Percentiles rank a stretch among this genome's conserved stretches.
phyloP scores from a whole-genome alignment of 129 eudicot genomes.

The Oenanthe sinensis region DNA sequence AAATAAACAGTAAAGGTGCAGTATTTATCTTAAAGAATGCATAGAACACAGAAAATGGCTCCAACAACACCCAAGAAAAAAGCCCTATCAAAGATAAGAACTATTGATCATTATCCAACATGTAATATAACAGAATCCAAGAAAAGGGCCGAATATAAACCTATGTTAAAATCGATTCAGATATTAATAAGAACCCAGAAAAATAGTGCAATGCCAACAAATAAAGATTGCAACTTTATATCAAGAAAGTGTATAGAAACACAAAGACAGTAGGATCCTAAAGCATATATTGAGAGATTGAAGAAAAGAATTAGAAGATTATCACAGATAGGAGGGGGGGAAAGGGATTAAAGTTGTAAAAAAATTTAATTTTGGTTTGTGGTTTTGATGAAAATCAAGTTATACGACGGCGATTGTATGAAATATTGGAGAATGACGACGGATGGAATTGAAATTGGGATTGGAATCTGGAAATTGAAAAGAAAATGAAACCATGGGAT shows the following conservation, averaged over 20 bases:
- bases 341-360: neutral
- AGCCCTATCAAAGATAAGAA: neutral
- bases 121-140: neutral
- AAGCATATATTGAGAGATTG: neutral
- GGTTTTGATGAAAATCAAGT: neutral
- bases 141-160: neutral
- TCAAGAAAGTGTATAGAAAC: neutral
- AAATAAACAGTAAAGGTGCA: neutral
- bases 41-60: neutral
- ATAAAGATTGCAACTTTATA: neutral
- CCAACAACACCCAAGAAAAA: neutral
- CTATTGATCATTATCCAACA: neutral
- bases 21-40: neutral
- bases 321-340: neutral
- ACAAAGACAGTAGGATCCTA: neutral
- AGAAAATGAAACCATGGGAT: neutral
- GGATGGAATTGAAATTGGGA: no score
- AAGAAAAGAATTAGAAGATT: neutral
- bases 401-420: neutral
- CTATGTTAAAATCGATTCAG: neutral
- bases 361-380: neutral
- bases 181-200: neutral
- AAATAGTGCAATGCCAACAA: neutral
- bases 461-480: slow-evolving; percentile 5
- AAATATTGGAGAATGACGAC: neutral